Percentiles rank a stretch among this genome's conserved stretches.
phyloP scores from a whole-genome alignment of 1,139 yeast genomes.

The Sugiyamaella pinicola region DNA sequence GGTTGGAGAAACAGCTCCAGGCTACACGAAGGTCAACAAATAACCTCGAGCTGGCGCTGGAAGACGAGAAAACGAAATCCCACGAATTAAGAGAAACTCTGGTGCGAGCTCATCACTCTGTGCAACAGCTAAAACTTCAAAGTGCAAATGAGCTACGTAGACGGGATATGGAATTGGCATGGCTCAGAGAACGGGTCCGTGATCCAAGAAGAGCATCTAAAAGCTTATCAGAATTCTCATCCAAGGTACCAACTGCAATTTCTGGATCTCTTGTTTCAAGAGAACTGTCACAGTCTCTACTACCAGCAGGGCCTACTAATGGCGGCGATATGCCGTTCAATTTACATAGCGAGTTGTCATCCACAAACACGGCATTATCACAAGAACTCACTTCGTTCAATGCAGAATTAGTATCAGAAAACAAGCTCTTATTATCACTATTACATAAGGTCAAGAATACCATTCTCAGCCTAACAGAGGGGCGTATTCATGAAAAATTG shows the following conservation, averaged over 20 bases:
- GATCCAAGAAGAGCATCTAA: constrained; percentile 29
- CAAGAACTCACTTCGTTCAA: constrained; percentile 21
- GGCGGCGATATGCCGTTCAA: not conserved
- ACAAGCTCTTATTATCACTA: constrained; percentile 27
- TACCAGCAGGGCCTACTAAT: not conserved
- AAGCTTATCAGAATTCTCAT: constrained; percentile 19
- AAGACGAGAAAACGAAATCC: constrained; percentile 18
- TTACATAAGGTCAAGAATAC: constrained; percentile 26
- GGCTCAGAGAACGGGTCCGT: constrained; percentile 32
- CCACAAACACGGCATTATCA: not conserved
- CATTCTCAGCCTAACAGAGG: constrained; percentile 21
- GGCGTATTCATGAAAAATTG: constrained; percentile 9
- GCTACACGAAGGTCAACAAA: constrained; percentile 21
- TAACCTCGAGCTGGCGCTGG: constrained; percentile 24
- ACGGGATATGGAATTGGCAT: constrained; percentile 34
- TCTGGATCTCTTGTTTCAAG: constrained; percentile 29
- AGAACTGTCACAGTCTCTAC: not conserved
- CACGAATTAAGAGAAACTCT: constrained; percentile 24
- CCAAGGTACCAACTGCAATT: constrained; percentile 26
- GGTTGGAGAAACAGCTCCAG: constrained; percentile 27
- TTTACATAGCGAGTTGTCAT: constrained; percentile 1
- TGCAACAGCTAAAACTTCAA: constrained; percentile 30
- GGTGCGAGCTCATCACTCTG: constrained; percentile 14
- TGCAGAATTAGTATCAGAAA: constrained; percentile 29
- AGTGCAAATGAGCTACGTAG: constrained; percentile 37